Evolutionary conservation across 108 stramenopile species (phyloP).

Genomic region (Nitzschia putrida): DNA sequence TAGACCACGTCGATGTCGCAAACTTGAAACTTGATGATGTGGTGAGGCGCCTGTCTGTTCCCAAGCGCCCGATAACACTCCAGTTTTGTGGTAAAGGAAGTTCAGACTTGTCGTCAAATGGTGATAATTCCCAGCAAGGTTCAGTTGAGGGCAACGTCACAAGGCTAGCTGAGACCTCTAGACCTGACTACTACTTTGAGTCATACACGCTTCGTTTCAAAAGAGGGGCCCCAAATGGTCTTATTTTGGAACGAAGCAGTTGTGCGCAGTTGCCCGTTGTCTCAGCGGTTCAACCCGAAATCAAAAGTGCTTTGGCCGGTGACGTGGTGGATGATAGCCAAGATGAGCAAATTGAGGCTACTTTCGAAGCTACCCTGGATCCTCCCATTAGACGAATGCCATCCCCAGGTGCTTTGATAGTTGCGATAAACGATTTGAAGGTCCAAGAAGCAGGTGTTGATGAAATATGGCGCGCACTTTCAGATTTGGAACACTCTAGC

Average conservation of each 20-base stretch:
- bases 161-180: no score
- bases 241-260: conserved; percentile 39
- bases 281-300: conserved; percentile 7
- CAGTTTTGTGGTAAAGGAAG: conserved; percentile 20
- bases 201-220: conserved; percentile 15
- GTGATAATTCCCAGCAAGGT: not conserved
- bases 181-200: not conserved
- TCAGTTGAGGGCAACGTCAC: no score
- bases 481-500: not conserved
- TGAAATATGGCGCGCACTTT: conserved; percentile 12
- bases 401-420: conserved; percentile 44
- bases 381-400: conserved; percentile 33
- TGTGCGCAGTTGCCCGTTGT: conserved; percentile 45
- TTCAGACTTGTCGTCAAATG: not conserved
- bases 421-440: conserved; percentile 38
- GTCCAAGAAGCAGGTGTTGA: conserved; percentile 41
- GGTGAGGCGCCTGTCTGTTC: conserved; percentile 40
- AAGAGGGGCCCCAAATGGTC: conserved; percentile 28
- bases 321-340: conserved; percentile 17
- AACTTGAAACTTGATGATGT: conserved; percentile 36
- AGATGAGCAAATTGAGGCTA: conserved; percentile 26
- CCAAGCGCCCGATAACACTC: conserved; percentile 50
- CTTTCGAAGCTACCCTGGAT: not conserved
- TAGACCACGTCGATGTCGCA: conserved; percentile 33
- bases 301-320: not conserved